These are phyloP conservation scores for Teratosphaeria pseudoeucalypti DNA, from an alignment of 2,329 filamentous ascomycete genomes.

Conservation along the genomic window DNA sequence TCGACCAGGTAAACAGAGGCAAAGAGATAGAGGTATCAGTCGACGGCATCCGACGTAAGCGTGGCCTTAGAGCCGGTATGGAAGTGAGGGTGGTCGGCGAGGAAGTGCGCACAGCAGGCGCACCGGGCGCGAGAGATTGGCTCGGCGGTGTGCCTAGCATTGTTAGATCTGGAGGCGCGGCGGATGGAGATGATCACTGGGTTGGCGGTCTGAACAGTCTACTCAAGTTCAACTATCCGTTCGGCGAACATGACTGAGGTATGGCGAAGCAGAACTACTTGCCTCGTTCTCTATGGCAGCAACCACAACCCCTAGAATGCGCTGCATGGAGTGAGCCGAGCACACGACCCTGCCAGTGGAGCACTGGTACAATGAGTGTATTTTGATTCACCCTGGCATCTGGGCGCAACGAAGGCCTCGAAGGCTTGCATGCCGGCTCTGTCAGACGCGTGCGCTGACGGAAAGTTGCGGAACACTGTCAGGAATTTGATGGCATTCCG, in stretches of 20 bases:
- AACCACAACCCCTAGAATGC: too few species aligned
- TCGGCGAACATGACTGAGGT: constrained; percentile 53
- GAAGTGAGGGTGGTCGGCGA: constrained; percentile 87
- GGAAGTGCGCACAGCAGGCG: constrained; percentile 46
- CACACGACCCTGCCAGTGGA: too few species aligned
- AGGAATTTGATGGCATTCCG: too few species aligned
- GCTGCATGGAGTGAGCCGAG: too few species aligned
- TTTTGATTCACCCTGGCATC: too few species aligned
- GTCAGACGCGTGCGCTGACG: too few species aligned
- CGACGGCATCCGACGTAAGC: constrained; percentile 35
- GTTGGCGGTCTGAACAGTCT: constrained; percentile 87
- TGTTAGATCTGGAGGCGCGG: constrained; percentile 49
- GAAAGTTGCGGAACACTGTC: too few species aligned
- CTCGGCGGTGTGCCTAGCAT: constrained; percentile 84
- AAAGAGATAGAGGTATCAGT: constrained; percentile 42
- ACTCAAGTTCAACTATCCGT: constrained; percentile 95
- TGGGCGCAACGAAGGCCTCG: too few species aligned
- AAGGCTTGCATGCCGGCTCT: too few species aligned
- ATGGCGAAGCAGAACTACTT: neutral
- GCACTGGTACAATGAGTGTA: too few species aligned
- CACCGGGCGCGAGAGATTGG: constrained; percentile 37
- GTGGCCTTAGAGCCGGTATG: constrained; percentile 38
- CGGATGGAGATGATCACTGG: constrained; percentile 73
- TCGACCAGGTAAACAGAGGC: constrained; percentile 53
- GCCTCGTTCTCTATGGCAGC: neutral